Evolutionary conservation across 2,329 filamentous ascomycete species (phyloP), one percentile per base, ranked within the genome.

Genomic region (Thyridium curvatum): DNA sequence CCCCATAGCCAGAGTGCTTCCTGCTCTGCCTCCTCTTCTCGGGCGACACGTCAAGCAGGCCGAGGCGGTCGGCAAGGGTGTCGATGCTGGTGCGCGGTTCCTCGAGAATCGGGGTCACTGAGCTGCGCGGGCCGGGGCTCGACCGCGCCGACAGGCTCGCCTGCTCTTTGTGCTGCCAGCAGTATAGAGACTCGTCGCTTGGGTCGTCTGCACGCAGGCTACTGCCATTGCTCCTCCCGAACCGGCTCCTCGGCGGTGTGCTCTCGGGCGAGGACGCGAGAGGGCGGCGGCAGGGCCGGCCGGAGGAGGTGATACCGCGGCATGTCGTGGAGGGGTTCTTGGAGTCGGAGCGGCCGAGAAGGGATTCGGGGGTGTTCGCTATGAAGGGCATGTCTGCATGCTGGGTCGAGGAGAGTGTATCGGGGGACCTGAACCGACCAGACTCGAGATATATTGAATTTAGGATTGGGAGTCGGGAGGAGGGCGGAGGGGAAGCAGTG

Each of bases 131-230:
- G 2, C 68, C 67, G 2, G 69, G 65, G 44, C 63, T 71, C 14
- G 68, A 69, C 33, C 58, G 59, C 3, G 68, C 58, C 8, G 71
- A 69, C 41, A 59, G 52, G 48, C 58, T 55, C 40, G 87, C 87
- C 61, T 98, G 93, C 41, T 93, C 87, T 57, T 86, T 90, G 66
- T 98, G 93, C 59, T 96, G 89, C 84, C 86, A 95, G 69, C 91
- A 97, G 64, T 89, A 96, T 36, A 82, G 74, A n/a, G 64, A 69
- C 44, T 79, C 73, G 35, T 77, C 71, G 41, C 68, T 64, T 3
- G 74, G 71, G 43, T 79, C 72, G 39, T 67, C 63, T 6, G 66
- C 62, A 51, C 65, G 57, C 12, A 61, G 52, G 16, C 52, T 46
- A 44, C 60, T 32, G 48, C 52, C 30, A 50, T 10, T 26, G 21